Conservation (phyloP, 768 basidiomycete genomes). For the Macrolepiota albuminosa region DNA sequence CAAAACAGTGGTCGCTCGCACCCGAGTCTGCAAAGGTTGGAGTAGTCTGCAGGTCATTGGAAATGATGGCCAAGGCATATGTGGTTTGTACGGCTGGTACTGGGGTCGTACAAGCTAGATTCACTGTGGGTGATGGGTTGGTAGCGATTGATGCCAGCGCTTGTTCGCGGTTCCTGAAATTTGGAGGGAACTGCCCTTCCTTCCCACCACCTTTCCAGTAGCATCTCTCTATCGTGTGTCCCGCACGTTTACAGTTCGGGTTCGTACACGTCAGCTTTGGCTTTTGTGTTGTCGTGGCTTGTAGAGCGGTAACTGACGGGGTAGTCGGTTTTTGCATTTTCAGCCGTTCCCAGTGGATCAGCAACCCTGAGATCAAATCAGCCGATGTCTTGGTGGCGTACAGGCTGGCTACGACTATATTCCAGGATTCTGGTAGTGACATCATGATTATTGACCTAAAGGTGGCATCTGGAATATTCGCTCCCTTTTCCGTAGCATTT, state of each 20-base stretch:
- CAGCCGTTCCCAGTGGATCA: background rate
- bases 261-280: background rate
- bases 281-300: background rate
- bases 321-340: too few species aligned
- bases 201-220: background rate
- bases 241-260: background rate
- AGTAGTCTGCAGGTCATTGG: background rate
- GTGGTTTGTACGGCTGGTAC: background rate
- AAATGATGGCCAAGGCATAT: background rate
- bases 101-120: background rate
- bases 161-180: background rate
- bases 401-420: background rate
- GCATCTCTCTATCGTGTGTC: background rate
- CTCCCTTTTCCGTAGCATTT: background rate
- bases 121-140: background rate
- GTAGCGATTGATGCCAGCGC: too few species aligned
- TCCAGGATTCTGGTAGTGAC: too few species aligned
- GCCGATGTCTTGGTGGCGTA: background rate
- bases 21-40: background rate
- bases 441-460: background rate
- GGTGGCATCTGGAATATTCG: background rate
- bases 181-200: background rate
- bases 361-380: background rate
- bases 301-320: background rate
- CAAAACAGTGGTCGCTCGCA: background rate